A percentile compares a stretch with the other conserved stretches of the same genome.
Conservation (phyloP, 192 early-diverging fungal genomes). For the Podila epigama region DNA sequence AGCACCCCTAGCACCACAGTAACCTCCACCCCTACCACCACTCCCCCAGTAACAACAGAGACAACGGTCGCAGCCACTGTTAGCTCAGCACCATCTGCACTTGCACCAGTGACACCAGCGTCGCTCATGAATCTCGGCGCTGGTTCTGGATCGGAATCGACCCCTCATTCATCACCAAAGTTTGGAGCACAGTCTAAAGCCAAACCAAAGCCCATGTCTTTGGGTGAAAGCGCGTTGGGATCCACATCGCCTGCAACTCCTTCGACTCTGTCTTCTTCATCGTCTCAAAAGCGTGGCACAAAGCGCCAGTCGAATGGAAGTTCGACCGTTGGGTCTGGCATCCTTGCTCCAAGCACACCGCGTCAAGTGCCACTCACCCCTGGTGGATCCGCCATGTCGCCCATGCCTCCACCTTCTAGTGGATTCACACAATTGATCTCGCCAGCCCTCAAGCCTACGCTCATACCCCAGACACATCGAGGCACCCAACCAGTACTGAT, state of each 20-base stretch:
- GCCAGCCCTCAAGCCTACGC: slow-evolving; percentile 30
- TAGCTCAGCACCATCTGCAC: slow-evolving; percentile 14
- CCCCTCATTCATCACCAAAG: slow-evolving; percentile 20
- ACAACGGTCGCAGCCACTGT: neutral
- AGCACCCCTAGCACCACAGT: too few relatives aligned
- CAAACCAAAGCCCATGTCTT: slow-evolving; percentile 1
- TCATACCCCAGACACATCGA: slow-evolving; percentile 25
- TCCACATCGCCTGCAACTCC: neutral
- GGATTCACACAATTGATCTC: slow-evolving; percentile 36
- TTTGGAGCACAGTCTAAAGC: slow-evolving; percentile 21
- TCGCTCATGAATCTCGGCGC: slow-evolving; percentile 69
- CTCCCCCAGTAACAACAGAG: neutral
- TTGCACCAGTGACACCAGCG: slow-evolving; percentile 74
- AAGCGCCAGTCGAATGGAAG: slow-evolving; percentile 33
- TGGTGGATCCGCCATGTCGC: slow-evolving; percentile 18
- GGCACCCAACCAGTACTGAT: slow-evolving; percentile 12
- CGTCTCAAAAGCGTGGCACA: slow-evolving; percentile 32
- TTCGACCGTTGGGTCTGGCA: slow-evolving; percentile 11
- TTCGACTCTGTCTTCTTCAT: neutral
- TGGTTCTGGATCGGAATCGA: slow-evolving; percentile 38
- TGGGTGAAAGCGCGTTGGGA: neutral
- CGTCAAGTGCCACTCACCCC: slow-evolving; percentile 25
- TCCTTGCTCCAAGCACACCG: slow-evolving; percentile 29
- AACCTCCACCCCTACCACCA: neutral
- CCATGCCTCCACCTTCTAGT: slow-evolving; percentile 39